Conservation (phyloP, 2,329 filamentous ascomycete genomes). For the Fusarium penzigii region DNA sequence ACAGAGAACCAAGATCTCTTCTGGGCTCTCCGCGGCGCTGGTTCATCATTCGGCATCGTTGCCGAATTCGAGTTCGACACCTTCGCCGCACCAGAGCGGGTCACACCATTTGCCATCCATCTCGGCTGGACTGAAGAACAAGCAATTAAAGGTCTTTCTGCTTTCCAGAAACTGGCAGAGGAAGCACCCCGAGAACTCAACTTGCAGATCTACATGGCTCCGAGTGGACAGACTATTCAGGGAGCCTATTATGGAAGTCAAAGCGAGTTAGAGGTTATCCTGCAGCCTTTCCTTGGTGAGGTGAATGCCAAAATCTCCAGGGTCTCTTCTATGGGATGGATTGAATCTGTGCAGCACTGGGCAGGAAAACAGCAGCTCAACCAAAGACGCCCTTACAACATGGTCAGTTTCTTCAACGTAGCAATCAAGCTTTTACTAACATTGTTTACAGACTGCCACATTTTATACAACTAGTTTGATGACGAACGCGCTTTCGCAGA, state of each 20-base stretch:
- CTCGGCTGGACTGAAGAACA: constrained; percentile 18
- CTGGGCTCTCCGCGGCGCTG: constrained; percentile 34
- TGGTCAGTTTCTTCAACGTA: constrained; percentile 5
- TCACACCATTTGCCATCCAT: constrained; percentile 24
- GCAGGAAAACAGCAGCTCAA: constrained; percentile 19
- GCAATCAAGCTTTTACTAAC: constrained; percentile 1
- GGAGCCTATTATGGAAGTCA: constrained; percentile 31
- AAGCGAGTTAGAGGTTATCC: constrained; percentile 10
- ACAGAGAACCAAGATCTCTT: constrained; percentile 29
- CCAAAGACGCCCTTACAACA: constrained; percentile 27
- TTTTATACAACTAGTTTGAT: constrained; percentile 35
- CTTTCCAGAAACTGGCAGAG: constrained; percentile 27
- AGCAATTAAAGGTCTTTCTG: constrained; percentile 22
- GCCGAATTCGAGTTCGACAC: constrained; percentile 32
- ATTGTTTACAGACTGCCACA: constrained; percentile 23
- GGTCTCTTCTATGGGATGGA: constrained; percentile 26
- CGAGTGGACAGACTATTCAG: constrained; percentile 23
- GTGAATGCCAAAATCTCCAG: constrained; percentile 9
- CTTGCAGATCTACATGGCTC: constrained; percentile 27
- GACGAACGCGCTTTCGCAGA: constrained; percentile 25
- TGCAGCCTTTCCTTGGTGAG: constrained; percentile 23
- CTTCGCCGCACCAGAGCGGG: constrained; percentile 22
- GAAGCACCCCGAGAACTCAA: constrained; percentile 31
- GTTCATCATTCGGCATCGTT: constrained; percentile 35
- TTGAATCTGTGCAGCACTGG: constrained; percentile 26